Evolutionary conservation across 345 rosid species (phyloP).

Genomic region (Raphanus sativus): DNA sequence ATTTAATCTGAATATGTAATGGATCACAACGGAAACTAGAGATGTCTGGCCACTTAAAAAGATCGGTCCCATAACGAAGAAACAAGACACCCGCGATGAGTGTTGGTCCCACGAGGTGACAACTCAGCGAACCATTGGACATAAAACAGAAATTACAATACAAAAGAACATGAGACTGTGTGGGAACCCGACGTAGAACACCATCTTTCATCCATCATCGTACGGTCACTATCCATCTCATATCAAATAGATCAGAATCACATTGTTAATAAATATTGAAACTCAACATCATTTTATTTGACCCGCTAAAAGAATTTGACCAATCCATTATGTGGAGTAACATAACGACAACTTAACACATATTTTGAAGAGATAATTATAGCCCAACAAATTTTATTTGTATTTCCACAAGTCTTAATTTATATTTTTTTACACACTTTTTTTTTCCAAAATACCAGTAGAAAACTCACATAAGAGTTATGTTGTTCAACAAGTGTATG

Average conservation of each 20-base stretch:
- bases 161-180: slow-evolving; percentile 14
- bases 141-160: slow-evolving; percentile 13
- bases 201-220: slow-evolving; percentile 24
- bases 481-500: no score
- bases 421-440: not conserved
- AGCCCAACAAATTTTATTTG: not conserved
- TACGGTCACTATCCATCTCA: slow-evolving; percentile 23
- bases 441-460: not conserved
- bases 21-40: not conserved
- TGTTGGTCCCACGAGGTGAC: slow-evolving; percentile 25
- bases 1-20: not conserved
- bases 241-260: not conserved
- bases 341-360: not conserved
- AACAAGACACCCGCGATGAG: slow-evolving; percentile 13
- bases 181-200: slow-evolving; percentile 18
- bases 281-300: slow-evolving; percentile 10
- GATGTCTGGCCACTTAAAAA: not conserved
- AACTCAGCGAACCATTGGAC: slow-evolving; percentile 30
- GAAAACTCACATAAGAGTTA: not conserved
- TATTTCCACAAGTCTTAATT: not conserved
- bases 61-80: slow-evolving; percentile 17
- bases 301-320: not conserved
- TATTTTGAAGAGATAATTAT: not conserved
- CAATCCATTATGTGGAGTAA: slow-evolving; percentile 11
- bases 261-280: slow-evolving; percentile 25